Evolutionary conservation across 2,329 filamentous ascomycete species (phyloP), one percentile per base, ranked within the genome.

Genomic region (Fragosphaeria purpurea): DNA sequence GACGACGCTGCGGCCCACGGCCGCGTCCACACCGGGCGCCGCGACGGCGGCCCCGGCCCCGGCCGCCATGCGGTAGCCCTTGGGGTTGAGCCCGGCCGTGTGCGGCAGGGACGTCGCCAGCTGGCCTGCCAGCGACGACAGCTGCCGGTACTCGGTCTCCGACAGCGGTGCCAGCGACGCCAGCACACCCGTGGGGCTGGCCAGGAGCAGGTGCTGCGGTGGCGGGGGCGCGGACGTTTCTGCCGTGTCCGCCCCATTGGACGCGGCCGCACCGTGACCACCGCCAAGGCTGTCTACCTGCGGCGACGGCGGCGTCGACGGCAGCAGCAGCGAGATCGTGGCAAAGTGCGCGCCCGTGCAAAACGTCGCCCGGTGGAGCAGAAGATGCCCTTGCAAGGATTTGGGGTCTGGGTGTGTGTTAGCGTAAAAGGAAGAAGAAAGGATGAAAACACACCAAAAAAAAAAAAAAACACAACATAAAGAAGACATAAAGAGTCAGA

Each of bases 281-380:
- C 22, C 22, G 22, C 22, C 22, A 22, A 22, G 22, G 3, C 46
- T 37, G n/a, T n/a, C 39, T 3, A 30, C 38, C 34, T 35, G n/a
- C 1, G 35, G 30, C 13, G 41, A 13, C 1, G 35, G 30, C 13
- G 41, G 12, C 4, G 79, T 80, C 12, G 82, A 82, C 1, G 87
- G 85, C 37, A 97, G 75, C 46, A 96, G 79, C 22, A 84, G 81
- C 58, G 89, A 84, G 39, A 77, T 79, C 1, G 86, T 84, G 0
- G 86, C 81, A 56, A 84, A 77, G 65, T 95, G 87, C 13, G 80
- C 80, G 39, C 88, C 89, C 0, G 87, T 82, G 63, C 90, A 85
- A 70, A 98, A 97, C 52, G 88, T 87, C 48, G 86, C 88, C 53
- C 87, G 83, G 66, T 91, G 88, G 7, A 98, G 77, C 31, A 98